phyloP scores from a whole-genome alignment of 2,329 filamentous ascomycete species.

The Aspergillus jensenii region DNA sequence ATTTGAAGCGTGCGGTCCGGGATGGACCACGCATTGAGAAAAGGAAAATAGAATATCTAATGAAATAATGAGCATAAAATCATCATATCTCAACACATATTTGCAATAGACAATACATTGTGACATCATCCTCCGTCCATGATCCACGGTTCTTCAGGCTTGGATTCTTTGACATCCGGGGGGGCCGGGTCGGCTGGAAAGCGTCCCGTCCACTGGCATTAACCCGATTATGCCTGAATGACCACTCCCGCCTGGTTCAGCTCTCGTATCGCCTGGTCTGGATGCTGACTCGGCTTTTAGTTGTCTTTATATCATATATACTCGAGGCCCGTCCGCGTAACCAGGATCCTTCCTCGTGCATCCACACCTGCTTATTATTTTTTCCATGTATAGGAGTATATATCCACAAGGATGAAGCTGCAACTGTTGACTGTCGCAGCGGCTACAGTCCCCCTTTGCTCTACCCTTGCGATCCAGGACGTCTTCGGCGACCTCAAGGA shows the following conservation, averaged over 20 bases:
- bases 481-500: conserved; percentile 19
- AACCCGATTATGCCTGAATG: background rate
- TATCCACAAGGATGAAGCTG: conserved; percentile 14
- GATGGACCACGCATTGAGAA: background rate
- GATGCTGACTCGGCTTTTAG: background rate
- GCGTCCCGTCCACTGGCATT: background rate
- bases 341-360: background rate
- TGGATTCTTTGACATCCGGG: background rate
- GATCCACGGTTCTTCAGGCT: background rate
- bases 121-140: conserved; percentile 6
- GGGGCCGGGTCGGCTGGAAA: background rate
- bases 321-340: background rate
- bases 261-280: conserved; percentile 1
- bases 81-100: background rate
- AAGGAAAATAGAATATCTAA: conserved; percentile 4
- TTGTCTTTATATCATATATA: background rate
- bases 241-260: background rate
- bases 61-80: conserved; percentile 4
- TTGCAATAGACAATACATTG: background rate
- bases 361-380: background rate
- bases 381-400: background rate
- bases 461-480: conserved; percentile 49
- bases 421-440: background rate
- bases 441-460: conserved; percentile 40
- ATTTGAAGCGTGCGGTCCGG: background rate